phyloP scores from a whole-genome alignment of 805 yeast genomes.

The Metschnikowia cerradonensis region DNA sequence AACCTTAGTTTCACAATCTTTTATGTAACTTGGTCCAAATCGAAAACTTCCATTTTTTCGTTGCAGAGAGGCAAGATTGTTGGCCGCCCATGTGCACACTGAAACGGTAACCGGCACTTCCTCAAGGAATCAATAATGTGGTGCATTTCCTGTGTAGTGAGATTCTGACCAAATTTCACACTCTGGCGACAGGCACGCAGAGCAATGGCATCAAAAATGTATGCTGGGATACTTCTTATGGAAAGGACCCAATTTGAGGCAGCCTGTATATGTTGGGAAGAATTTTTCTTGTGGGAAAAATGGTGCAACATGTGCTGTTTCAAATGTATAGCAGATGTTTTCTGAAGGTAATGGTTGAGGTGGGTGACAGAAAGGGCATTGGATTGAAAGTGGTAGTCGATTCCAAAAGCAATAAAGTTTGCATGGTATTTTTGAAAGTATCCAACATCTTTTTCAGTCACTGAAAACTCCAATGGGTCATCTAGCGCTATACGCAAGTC shows the following conservation, averaged over 20 bases:
- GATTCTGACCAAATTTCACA: slow-evolving; percentile 62
- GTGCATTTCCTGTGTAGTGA: slow-evolving; percentile 43
- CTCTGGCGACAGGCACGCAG: slow-evolving; percentile 67
- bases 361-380: slow-evolving; percentile 29
- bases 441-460: slow-evolving; percentile 26
- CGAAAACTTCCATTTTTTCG: not conserved
- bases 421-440: slow-evolving; percentile 24
- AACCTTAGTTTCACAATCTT: too few species aligned
- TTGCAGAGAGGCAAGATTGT: slow-evolving; percentile 52
- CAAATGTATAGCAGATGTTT: not conserved
- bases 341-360: slow-evolving; percentile 40
- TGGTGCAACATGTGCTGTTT: not conserved
- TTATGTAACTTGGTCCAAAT: not conserved
- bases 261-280: not conserved
- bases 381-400: slow-evolving; percentile 18
- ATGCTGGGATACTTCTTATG: slow-evolving; percentile 41
- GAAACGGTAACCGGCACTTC: slow-evolving; percentile 58
- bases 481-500: slow-evolving; percentile 12
- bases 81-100: slow-evolving; percentile 87
- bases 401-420: slow-evolving; percentile 44
- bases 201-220: slow-evolving; percentile 48
- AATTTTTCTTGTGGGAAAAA: not conserved
- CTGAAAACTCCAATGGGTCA: slow-evolving; percentile 12
- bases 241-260: slow-evolving; percentile 19
- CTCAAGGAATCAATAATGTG: slow-evolving; percentile 40